Percentiles rank a stretch among this genome's conserved stretches.
Conservation (phyloP, 2,329 filamentous ascomycete species). For the Botrytis galanthina region DNA sequence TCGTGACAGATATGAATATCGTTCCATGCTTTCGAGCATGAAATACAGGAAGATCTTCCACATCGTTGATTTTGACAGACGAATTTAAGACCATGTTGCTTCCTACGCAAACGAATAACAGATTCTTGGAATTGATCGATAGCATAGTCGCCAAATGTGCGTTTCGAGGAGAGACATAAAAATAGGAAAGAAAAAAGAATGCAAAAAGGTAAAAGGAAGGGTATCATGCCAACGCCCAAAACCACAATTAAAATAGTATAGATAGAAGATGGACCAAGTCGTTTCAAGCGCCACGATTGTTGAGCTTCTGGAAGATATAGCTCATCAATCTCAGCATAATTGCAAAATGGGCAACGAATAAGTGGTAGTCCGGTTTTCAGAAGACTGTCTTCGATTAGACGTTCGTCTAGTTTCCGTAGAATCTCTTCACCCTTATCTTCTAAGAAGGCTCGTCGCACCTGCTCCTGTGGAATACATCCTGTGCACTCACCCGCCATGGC, state of each 20-base stretch:
- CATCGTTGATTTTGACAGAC: slow-evolving; percentile 71
- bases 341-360: slow-evolving; percentile 84
- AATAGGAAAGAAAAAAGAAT: slow-evolving; percentile 48
- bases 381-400: slow-evolving; percentile 73
- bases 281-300: slow-evolving; percentile 55
- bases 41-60: slow-evolving; percentile 69
- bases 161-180: slow-evolving; percentile 45
- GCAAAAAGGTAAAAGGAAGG: slow-evolving; percentile 54
- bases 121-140: slow-evolving; percentile 55
- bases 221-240: slow-evolving; percentile 52
- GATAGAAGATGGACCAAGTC: slow-evolving; percentile 43
- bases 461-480: slow-evolving; percentile 67
- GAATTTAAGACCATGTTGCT: slow-evolving; percentile 73
- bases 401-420: slow-evolving; percentile 72
- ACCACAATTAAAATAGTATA: slow-evolving; percentile 46
- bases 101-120: slow-evolving; percentile 65
- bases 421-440: slow-evolving; percentile 67
- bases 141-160: slow-evolving; percentile 45
- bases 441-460: slow-evolving; percentile 70
- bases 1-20: slow-evolving; percentile 92
- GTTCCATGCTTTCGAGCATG: slow-evolving; percentile 77
- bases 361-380: slow-evolving; percentile 71
- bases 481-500: slow-evolving; percentile 67
- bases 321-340: slow-evolving; percentile 85
- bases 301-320: slow-evolving; percentile 60